Evolutionary conservation across 805 yeast species (phyloP), one percentile per base, ranked within the genome.

Genomic region (Lachancea sp.): DNA sequence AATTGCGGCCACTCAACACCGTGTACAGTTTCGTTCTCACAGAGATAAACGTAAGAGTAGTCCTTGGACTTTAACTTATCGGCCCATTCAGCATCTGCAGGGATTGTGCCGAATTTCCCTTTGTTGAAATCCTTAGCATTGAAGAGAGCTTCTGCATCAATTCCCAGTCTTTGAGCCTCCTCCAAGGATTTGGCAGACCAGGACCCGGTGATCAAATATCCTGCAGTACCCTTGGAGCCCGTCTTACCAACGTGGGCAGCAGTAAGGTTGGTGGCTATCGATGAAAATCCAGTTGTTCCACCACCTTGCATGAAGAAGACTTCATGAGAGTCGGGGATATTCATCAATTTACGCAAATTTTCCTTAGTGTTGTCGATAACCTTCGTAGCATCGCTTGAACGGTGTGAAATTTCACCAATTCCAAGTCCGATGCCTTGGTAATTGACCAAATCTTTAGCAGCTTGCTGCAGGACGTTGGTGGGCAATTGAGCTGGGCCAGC

Each of bases 401-500:
- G 85, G 66, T 93, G 99, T 19, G 97, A 89, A 56, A 93, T 86
- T 67, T 93, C 99, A 54, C 97, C 98, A 38, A 88, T 75, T 36
- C 99, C 99, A 46, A 93, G 73, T 22, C 90, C 95, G 29, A 73
- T 69, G 35, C 70, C 73, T 44, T 84, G 70, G 66, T 78, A 93
- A 58, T 81, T 78, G 49, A 93, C 62, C 51, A 93, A 71, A 62
- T 93, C 98, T 27, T 65, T 62, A 1, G 97, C 95, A 4, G 97
- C 96, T 68, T 86, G 82, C 67, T 87, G 82, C 44, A 93, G 74
- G 2, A 91, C 98, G 3, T 67, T 59, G 2, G 91, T 80, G 29
- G 98, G 97, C 36, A 93, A 73, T 42, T 82, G 75, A 1, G 99
- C 99, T 40, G 99, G 99, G 12, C 99, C 99, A n/a, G 99, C 98